Base-by-base conservation (phyloP, 306 rosid species). In the Cicer arietinum region DNA sequence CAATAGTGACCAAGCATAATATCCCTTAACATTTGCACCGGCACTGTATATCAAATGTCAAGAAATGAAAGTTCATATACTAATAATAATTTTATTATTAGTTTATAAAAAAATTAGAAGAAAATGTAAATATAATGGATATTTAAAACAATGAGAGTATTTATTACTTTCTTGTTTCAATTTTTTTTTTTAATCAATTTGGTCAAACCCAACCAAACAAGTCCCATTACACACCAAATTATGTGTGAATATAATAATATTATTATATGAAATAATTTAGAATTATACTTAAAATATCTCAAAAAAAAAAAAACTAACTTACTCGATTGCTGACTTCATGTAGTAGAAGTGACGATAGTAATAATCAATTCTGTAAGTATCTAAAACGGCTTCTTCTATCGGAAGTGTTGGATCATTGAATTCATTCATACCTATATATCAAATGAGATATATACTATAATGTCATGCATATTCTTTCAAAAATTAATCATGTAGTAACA, bases 1-100 rank as follows among this genome's bases (percentile, higher is more conserved):
- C 7, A 88, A 45, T 11, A 90, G 45, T 2, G 92, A 88, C 96
- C 96, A 90, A 58, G 88, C 89, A 69, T 84, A 90, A 22, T 86
- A 90, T 3, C 92, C 92, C 6, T 77, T 77, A 25, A 90, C 92
- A 6, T 83, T 88, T 2, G 69, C 89, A 0, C 96, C 92, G 20
- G 58, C 70, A 73, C 90, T 25, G 30, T 85, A 42, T 11, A 43
- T 67, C 45, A 1, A 1, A 57, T 30, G 1, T 5, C 35, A 2
- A 10, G 1, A 14, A 67, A 77, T 53, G 0, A 0, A 57, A 67
- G 54, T 7, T 13, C 7, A 45, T 20, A 13, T 40, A 11, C 7
- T 54, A 25, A 30, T 3, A 30, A 30, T 30, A 30, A 30, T 3
- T 30, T 30, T 30, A 30, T 30, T 3, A 3, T 30, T 30, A 30